These are phyloP conservation scores for Pochonia chlamydosporia DNA, from an alignment of 2,329 filamentous ascomycete genomes.

Conservation along the genomic window DNA sequence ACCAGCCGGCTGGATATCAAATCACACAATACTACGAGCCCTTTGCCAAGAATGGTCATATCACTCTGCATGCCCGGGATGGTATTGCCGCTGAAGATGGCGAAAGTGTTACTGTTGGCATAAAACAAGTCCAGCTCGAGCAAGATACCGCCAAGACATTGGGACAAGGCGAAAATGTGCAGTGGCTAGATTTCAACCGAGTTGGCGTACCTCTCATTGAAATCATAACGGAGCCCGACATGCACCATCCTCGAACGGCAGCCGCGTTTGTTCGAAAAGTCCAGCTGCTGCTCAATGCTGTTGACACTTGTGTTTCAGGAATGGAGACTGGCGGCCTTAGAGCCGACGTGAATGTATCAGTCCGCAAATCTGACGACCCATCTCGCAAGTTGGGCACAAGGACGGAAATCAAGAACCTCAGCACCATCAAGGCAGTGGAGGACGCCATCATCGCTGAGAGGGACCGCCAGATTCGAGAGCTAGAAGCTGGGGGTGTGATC, in stretches of 20 bases:
- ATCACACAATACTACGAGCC: slow-evolving; percentile 92
- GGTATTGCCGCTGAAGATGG: slow-evolving; percentile 73
- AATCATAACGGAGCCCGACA: slow-evolving; percentile 86
- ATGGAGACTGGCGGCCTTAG: slow-evolving; percentile 91
- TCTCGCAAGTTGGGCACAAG: slow-evolving; percentile 62
- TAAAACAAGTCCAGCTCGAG: slow-evolving; percentile 94
- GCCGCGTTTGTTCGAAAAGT: slow-evolving; percentile 86
- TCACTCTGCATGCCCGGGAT: slow-evolving; percentile 69
- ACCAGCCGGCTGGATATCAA: slow-evolving; percentile 93
- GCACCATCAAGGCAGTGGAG: slow-evolving; percentile 90
- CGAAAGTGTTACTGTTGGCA: slow-evolving; percentile 65
- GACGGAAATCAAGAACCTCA: slow-evolving; percentile 96
- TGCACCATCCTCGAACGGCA: slow-evolving; percentile 81
- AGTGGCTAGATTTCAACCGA: slow-evolving; percentile 89
- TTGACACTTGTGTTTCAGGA: slow-evolving; percentile 80
- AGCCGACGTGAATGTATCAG: slow-evolving; percentile 93
- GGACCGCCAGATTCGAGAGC: slow-evolving; percentile 75
- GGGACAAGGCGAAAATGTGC: slow-evolving; percentile 63
- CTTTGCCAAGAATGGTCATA: slow-evolving; percentile 61
- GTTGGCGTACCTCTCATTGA: slow-evolving; percentile 88
- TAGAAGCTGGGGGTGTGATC: slow-evolving; percentile 69
- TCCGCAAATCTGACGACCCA: slow-evolving; percentile 52
- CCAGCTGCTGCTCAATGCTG: slow-evolving; percentile 70
- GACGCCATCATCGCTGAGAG: slow-evolving; percentile 90
- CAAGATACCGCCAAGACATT: slow-evolving; percentile 96